Conservation (phyloP, 306 rosid genomes). For the Hippophae gyantsensis region DNA sequence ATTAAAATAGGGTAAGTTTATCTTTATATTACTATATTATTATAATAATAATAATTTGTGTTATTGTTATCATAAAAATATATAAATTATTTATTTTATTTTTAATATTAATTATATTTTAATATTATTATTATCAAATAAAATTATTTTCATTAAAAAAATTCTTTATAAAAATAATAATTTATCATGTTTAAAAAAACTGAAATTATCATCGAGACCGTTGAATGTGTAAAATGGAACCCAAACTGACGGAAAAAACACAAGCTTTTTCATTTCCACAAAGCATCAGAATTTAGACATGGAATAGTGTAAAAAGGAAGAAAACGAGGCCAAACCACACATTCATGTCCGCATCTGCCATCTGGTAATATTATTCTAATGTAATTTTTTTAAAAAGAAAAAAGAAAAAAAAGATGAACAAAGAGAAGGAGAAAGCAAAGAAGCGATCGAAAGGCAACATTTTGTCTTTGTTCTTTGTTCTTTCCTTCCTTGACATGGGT, state of each 20-base stretch:
- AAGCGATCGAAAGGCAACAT: background rate
- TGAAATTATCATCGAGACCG: constrained; percentile 34
- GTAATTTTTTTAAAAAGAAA: background rate
- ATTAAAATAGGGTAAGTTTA: too few relatives aligned
- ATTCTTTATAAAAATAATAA: too few relatives aligned
- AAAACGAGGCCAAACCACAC: background rate
- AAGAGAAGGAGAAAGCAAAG: background rate
- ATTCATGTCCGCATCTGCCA: background rate
- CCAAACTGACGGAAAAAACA: constrained; percentile 1
- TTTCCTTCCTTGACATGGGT: constrained; percentile 45
- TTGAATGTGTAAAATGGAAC: constrained; percentile 34
- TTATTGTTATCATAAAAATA: too few relatives aligned
- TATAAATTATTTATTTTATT: too few relatives aligned
- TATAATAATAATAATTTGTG: too few relatives aligned
- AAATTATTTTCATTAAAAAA: too few relatives aligned
- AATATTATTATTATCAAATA: too few relatives aligned
- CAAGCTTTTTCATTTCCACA: background rate
- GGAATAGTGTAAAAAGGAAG: constrained; percentile 8
- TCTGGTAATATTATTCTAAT: background rate
- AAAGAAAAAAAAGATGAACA: background rate
- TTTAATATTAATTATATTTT: too few relatives aligned
- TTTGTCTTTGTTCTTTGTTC: background rate
- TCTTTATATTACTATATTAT: too few relatives aligned
- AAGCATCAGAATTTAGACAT: background rate
- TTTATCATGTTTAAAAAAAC: background rate